Evolutionary conservation across 2,329 filamentous ascomycete genomes (phyloP), one percentile per base, ranked within the genome.

Genomic region (Aspergillus quadricinctus): DNA sequence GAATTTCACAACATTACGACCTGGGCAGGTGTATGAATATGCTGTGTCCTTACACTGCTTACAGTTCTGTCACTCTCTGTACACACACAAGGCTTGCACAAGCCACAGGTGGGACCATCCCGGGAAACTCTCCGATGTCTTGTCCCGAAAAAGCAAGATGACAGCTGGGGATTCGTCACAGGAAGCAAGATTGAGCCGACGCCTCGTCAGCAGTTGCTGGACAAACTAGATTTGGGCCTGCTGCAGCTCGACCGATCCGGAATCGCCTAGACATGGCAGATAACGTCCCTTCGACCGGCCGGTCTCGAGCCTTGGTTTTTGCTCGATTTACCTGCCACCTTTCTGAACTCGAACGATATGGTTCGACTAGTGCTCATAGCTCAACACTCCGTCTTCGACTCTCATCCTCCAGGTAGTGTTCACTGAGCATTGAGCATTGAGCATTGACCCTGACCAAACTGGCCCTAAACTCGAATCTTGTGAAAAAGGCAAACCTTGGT

Each of bases 121-220:
- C 58, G 61, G 60, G 61, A 67, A 69, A 66, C 64, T 61, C 61
- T 61, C 69, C 67, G 68, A 69, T 62, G 63, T 63, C 58, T 64
- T 65, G 56, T 54, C 66, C 63, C 40, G 59, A 66, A 66, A 31
- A 29, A 61, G 67, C 56, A 66, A 63, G 54, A 63, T 71, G 67
- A 70, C 67, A 70, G 68, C 65, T 69, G 61, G 61, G 58, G 50
- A 53, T 60, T 55, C 41, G 54, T 56, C 40, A 60, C 57, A 55
- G 53, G 61, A 49, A 35, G 29, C 43, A 50, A 35, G 48, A 46
- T 58, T 57, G 49, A 50, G 29, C 11, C 46, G 21, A 46, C 28
- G 49, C 45, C 48, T 53, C 49, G 28, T 46, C 23, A n/a, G 37
- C n/a, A n/a, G 21, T 23, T 43, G 9, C 40, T 43, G n/a, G 31